Base-by-base conservation (phyloP, 345 rosid genomes). In the Gossypium turneri region DNA sequence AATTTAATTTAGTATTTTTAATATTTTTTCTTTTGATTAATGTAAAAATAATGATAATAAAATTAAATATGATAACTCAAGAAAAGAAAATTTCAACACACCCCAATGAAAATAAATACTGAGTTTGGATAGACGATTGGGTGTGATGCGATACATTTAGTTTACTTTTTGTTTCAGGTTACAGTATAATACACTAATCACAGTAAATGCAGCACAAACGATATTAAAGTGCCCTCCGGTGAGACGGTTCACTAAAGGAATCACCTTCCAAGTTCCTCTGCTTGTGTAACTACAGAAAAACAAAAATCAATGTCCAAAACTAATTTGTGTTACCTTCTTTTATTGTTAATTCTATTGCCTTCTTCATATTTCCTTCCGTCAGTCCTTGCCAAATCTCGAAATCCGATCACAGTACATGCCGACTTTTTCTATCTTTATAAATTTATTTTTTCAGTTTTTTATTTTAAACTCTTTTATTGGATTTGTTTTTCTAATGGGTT, bases 371-470 rank as follows among this genome's bases (percentile, higher is more conserved):
- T 67, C 43, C 22, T 58, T 41, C 19, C 66, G 24, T 22, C 64
- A 44, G 78, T 20, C 45, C 17, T 65, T 9, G 73, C 78, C 45
- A 75, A 75, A 52, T 75, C 78, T 75, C 78, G 72, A 9, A 48
- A 9, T 34, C 73, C 63, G n/a, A 75, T 75, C 47, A n/a, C 78
- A 10, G 78, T 75, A 66, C 29, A 12, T 9, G 12, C 53, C 60
- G 2, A 55, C 29, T 48, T 52, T 48, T 51, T 1, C 4, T 15
- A 12, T 27, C 8, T 25, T 59, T 58, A 3, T 58, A 58, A 17
- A 1, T 34, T 19, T n/a, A 1, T 13, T 3, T 3, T 7, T 56
- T 19, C 15, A 29, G 7, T 66, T 66, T 66, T 34, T 44, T 4
- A n/a, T 66, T 20, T 17, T 44, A 3, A 47, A 47, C 4, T 15